Base-by-base conservation (phyloP, 78 protist genomes). In the Cyanophora paradoxa region DNA sequence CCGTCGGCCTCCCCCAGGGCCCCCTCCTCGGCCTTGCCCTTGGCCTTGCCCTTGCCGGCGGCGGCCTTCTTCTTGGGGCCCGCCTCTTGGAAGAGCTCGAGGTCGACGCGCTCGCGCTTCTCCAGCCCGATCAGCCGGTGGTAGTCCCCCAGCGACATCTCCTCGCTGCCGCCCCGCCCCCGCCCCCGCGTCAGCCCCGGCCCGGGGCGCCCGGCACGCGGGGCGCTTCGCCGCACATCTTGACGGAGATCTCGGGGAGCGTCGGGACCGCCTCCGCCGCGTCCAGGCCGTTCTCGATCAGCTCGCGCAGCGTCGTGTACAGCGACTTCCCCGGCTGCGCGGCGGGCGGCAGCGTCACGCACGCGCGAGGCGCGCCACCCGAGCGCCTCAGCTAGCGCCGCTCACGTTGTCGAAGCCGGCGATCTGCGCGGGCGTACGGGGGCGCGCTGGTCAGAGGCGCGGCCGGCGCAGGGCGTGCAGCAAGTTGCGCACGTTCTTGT, bases 291-390 rank as follows among this genome's bases (percentile, higher is more conserved):
- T 84, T 84, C 78, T 84, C 88, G 16, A 84, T 81, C 11, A 84
- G 74, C 65, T 84, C 88, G 28, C 88, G 82, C n/a, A 78, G 61
- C 26, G 88, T 79, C 19, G 88, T 84, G 67, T 83, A 75, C 61
- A 82, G 62, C 20, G 75, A 75, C 33, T 66, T 71, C 37, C 86
- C 80, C n/a, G 80, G 80, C 82, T 68, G 61, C 24, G 7, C 6
- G 30, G 30, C 41, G 64, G 19, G 64, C 10, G 34, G 6, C 30
- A 58, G 64, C 30, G 13, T 11, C 7, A 58, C 19, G 64, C 10
- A 10, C 7, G 30, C 34, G 30, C 6, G 7, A 7, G 11, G 34
- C 34, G 64, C 34, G n/a, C n/a, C n/a, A n/a, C n/a, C n/a, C n/a
- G n/a, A n/a, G n/a, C n/a, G n/a, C n/a, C n/a, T 58, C 64, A 56